Evolutionary conservation across 495 filamentous ascomycete species (phyloP).

Genomic region (Hypoxylon intermedium): DNA sequence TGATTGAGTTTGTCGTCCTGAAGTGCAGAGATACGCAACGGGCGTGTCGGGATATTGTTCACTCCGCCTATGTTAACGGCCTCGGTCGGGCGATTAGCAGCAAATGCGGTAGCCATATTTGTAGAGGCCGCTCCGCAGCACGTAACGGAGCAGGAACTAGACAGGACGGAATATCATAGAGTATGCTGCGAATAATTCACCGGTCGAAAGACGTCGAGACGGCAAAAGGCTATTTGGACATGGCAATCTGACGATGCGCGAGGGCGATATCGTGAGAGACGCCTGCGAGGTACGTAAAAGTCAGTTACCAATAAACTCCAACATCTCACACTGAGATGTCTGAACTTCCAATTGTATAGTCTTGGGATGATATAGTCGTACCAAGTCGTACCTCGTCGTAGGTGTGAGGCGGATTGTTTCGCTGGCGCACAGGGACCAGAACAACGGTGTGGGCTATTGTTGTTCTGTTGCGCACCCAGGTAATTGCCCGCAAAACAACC

Average conservation of each 20-base stretch:
- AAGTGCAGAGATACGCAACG: slow-evolving; percentile 25
- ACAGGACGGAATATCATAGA: slow-evolving; percentile 49
- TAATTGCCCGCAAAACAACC: slow-evolving; percentile 24
- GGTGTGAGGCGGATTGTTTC: slow-evolving; percentile 13
- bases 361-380: slow-evolving; percentile 8
- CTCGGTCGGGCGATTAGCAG: slow-evolving; percentile 46
- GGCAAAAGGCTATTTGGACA: slow-evolving; percentile 24
- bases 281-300: slow-evolving; percentile 10
- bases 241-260: slow-evolving; percentile 28
- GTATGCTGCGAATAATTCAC: slow-evolving; percentile 26
- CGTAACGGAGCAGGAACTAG: slow-evolving; percentile 49
- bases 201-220: slow-evolving; percentile 17
- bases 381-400: slow-evolving; percentile 29
- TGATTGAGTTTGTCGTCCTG: slow-evolving; percentile 27
- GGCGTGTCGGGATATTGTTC: slow-evolving; percentile 39
- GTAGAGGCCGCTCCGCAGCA: slow-evolving; percentile 58
- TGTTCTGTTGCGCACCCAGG: slow-evolving; percentile 17
- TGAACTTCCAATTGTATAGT: not conserved
- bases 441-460: slow-evolving; percentile 14
- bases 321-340: not conserved
- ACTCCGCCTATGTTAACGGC: slow-evolving; percentile 38
- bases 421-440: slow-evolving; percentile 11
- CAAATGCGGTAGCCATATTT: slow-evolving; percentile 53
- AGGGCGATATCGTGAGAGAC: slow-evolving; percentile 7
- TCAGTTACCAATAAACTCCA: slow-evolving; percentile 6